Conservation (phyloP, 805 yeast species). For the Metschnikowia continentalis region DNA sequence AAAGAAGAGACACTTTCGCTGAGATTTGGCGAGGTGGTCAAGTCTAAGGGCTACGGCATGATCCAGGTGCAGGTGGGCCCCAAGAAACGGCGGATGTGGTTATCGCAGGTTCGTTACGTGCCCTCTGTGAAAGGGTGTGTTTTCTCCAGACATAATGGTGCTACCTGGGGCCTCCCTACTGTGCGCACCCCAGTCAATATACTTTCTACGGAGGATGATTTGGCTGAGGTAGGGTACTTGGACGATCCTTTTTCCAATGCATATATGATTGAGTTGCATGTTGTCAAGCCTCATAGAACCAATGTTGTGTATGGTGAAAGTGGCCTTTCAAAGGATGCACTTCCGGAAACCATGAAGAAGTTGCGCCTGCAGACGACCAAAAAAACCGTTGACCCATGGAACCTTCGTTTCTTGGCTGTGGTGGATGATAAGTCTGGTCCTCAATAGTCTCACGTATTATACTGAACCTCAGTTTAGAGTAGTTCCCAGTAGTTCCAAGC, state of each 20-base stretch:
- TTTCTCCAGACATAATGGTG: background rate
- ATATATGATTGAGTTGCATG: background rate
- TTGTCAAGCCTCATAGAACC: background rate
- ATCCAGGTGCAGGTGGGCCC: background rate
- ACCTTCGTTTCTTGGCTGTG: background rate
- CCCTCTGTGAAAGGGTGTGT: background rate
- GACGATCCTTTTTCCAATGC: background rate
- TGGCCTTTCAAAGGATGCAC: background rate
- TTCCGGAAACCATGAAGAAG: background rate
- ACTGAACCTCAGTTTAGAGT: too few relatives aligned
- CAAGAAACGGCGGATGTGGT: background rate
- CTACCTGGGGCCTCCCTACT: background rate
- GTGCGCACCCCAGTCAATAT: background rate
- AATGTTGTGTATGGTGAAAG: background rate
- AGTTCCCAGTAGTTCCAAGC: too few relatives aligned
- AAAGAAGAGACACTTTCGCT: background rate
- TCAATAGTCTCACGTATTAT: background rate
- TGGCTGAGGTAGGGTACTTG: background rate
- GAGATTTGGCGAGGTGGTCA: background rate
- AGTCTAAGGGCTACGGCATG: background rate
- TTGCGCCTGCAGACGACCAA: background rate
- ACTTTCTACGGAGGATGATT: background rate
- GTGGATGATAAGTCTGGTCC: background rate
- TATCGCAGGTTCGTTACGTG: background rate
- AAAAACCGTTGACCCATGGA: background rate